These are phyloP conservation scores for Talaromyces adpressus DNA, from an alignment of 495 filamentous ascomycete species.

Conservation along the genomic window DNA sequence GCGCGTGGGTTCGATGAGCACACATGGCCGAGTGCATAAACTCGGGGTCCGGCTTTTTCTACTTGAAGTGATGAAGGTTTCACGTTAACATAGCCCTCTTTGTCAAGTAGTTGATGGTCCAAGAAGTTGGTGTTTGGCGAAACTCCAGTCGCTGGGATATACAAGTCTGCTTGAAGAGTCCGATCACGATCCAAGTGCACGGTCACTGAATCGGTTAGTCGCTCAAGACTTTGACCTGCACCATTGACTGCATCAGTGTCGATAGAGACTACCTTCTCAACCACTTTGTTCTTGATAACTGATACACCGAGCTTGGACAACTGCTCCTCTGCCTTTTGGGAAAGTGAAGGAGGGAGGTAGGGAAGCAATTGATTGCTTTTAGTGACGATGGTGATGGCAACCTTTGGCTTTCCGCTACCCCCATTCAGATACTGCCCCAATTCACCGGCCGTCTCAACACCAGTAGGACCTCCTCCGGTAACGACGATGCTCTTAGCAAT, in stretches of 20 bases:
- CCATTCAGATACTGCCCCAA: slow-evolving; percentile 44
- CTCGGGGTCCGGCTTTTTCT: slow-evolving; percentile 35
- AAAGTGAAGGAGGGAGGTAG: slow-evolving; percentile 25
- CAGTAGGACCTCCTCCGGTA: slow-evolving; percentile 31
- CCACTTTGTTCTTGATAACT: slow-evolving; percentile 29
- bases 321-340: slow-evolving; percentile 30
- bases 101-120: slow-evolving; percentile 21
- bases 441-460: slow-evolving; percentile 46
- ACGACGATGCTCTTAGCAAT: slow-evolving; percentile 37
- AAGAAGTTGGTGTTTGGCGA: slow-evolving; percentile 40
- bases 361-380: slow-evolving; percentile 38
- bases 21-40: slow-evolving; percentile 44
- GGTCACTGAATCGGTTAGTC: slow-evolving; percentile 14
- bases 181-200: slow-evolving; percentile 30
- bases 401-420: slow-evolving; percentile 26
- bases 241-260: slow-evolving; percentile 20
- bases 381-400: slow-evolving; percentile 37
- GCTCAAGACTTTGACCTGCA: neutral
- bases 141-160: slow-evolving; percentile 41
- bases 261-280: slow-evolving; percentile 15
- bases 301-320: slow-evolving; percentile 38
- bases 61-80: slow-evolving; percentile 38
- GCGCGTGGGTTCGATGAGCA: slow-evolving; percentile 22
- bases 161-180: slow-evolving; percentile 35
- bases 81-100: slow-evolving; percentile 32